Conservation (phyloP, 2,329 filamentous ascomycete species). For the Neofusicoccum parvum region DNA sequence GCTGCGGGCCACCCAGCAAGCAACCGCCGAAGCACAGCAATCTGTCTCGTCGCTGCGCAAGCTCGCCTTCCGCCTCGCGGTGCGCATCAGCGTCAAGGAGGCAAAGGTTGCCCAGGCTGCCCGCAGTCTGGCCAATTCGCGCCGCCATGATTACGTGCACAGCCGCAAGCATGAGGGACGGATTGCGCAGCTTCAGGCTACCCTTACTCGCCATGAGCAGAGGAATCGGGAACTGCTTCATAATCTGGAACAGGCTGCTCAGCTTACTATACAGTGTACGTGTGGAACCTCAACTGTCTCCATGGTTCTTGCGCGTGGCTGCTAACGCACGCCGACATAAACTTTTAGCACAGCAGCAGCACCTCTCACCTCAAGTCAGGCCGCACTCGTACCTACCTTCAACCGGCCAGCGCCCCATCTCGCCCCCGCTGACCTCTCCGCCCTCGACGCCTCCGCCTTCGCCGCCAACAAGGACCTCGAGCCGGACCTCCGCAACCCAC, state of each 20-base stretch:
- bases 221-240: constrained; percentile 41
- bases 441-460: constrained; percentile 23
- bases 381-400: neutral
- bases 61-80: constrained; percentile 41
- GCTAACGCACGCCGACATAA: constrained; percentile 18
- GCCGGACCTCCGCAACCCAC: neutral
- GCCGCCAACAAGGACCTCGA: constrained; percentile 18
- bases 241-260: constrained; percentile 37
- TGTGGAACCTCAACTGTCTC: neutral
- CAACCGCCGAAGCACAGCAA: constrained; percentile 36
- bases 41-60: constrained; percentile 38
- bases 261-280: constrained; percentile 40
- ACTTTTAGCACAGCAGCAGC: constrained; percentile 15
- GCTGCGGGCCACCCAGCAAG: constrained; percentile 37
- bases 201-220: constrained; percentile 36
- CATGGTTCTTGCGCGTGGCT: constrained; percentile 13
- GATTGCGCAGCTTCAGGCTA: constrained; percentile 35
- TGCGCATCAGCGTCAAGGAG: constrained; percentile 43
- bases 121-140: constrained; percentile 33
- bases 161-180: constrained; percentile 30
- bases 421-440: constrained; percentile 8
- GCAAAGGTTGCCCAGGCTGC: constrained; percentile 39
- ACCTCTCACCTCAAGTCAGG: constrained; percentile 1
- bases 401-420: constrained; percentile 4
- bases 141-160: constrained; percentile 36